These are phyloP conservation scores for Termitomyces sp. DNA, from an alignment of 768 basidiomycete genomes.

Conservation along the genomic window DNA sequence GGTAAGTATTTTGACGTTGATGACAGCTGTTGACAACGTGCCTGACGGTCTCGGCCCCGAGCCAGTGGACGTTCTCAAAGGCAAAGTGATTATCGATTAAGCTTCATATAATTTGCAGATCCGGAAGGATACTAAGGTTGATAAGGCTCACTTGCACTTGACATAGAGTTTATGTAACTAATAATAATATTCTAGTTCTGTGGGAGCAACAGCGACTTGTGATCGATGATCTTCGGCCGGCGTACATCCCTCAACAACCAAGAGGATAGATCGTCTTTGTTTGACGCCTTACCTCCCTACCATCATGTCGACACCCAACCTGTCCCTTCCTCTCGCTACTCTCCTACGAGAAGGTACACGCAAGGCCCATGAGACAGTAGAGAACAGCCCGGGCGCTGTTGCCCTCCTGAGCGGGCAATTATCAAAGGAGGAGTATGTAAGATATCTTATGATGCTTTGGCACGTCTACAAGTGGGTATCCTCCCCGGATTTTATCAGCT, in stretches of 20 bases:
- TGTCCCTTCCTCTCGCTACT: conserved; percentile 37
- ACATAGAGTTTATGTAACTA: too few relatives aligned
- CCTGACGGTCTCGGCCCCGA: too few relatives aligned
- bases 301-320: conserved; percentile 33
- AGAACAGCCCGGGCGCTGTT: conserved; percentile 51
- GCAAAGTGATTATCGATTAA: too few relatives aligned
- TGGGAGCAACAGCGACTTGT: too few relatives aligned
- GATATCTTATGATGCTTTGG: conserved; percentile 75
- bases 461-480: conserved; percentile 68
- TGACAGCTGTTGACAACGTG: too few relatives aligned
- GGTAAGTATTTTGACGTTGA: too few relatives aligned
- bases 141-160: too few relatives aligned
- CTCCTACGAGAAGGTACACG: conserved; percentile 43
- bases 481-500: neutral
- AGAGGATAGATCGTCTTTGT: neutral
- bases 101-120: too few relatives aligned
- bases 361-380: conserved; percentile 53
- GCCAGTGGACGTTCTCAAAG: too few relatives aligned
- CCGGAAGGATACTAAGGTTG: too few relatives aligned
- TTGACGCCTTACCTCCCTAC: conserved; percentile 10
- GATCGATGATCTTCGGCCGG: too few relatives aligned
- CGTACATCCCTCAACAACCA: neutral
- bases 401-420: conserved; percentile 56
- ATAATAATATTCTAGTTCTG: too few relatives aligned
- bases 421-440: conserved; percentile 58